These are phyloP conservation scores for Boeremia exigua DNA, from an alignment of 2,329 filamentous ascomycete genomes.

Conservation along the genomic window DNA sequence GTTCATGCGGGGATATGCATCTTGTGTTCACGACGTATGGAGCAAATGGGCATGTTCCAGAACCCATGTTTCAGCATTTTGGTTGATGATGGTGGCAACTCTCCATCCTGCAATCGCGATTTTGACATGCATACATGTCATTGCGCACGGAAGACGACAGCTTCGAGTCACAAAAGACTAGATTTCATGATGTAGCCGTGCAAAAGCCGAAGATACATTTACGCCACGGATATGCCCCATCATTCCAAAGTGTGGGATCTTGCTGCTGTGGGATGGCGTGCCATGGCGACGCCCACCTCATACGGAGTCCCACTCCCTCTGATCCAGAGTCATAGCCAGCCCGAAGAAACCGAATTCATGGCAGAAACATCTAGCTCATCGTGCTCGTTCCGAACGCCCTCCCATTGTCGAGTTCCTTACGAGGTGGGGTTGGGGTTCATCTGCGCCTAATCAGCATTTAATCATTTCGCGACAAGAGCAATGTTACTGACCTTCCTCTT, in stretches of 20 bases:
- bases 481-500: constrained; percentile 85
- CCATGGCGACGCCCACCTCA: constrained; percentile 37
- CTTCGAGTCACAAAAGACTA: constrained; percentile 36
- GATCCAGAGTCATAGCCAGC: constrained; percentile 50
- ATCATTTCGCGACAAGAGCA: not conserved
- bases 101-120: no score
- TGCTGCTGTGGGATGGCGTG: constrained; percentile 38
- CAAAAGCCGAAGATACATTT: constrained; percentile 47
- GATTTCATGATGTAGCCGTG: constrained; percentile 42
- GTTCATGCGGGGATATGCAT: constrained; percentile 9
- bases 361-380: constrained; percentile 42
- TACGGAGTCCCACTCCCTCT: constrained; percentile 42
- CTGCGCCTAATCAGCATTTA: constrained; percentile 50
- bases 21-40: not conserved
- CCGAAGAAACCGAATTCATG: constrained; percentile 46
- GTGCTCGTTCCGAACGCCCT: constrained; percentile 38
- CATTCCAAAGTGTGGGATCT: constrained; percentile 46
- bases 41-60: no score
- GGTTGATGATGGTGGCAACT: no score
- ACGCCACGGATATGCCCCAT: constrained; percentile 50
- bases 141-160: not conserved
- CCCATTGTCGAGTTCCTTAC: constrained; percentile 53
- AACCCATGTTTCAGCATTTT: no score
- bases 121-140: no score
- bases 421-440: constrained; percentile 88